These are phyloP conservation scores for Corynespora cassiicola DNA, from an alignment of 2,329 filamentous ascomycete genomes.

Conservation along the genomic window DNA sequence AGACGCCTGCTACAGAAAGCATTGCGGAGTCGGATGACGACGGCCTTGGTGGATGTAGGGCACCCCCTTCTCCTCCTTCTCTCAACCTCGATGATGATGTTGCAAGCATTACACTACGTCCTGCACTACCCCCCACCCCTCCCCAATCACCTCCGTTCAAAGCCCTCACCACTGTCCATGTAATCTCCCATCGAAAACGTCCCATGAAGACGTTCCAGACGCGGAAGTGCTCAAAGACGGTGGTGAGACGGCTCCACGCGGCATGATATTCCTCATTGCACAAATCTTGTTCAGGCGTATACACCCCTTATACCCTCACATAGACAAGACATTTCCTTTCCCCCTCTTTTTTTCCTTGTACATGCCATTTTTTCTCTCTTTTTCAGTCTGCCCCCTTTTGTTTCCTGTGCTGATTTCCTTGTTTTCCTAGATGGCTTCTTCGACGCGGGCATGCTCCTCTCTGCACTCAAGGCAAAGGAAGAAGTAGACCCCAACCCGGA, in stretches of 20 bases:
- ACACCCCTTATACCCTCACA: no score
- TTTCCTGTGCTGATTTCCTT: slow-evolving; percentile 39
- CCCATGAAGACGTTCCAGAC: slow-evolving; percentile 25
- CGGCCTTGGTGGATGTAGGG: slow-evolving; percentile 85
- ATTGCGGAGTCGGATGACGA: slow-evolving; percentile 82
- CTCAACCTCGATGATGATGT: slow-evolving; percentile 24
- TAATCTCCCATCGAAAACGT: slow-evolving; percentile 30
- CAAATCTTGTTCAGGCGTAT: no score
- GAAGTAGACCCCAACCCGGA: slow-evolving; percentile 58
- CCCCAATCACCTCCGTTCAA: slow-evolving; percentile 44
- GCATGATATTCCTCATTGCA: slow-evolving; percentile 9
- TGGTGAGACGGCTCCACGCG: slow-evolving; percentile 27
- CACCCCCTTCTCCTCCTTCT: slow-evolving; percentile 39
- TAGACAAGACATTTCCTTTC: slow-evolving; percentile 2
- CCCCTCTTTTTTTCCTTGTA: slow-evolving; percentile 10
- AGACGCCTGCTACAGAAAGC: slow-evolving; percentile 69
- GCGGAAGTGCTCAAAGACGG: slow-evolving; percentile 21
- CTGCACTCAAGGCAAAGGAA: slow-evolving; percentile 79
- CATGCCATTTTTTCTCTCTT: background rate
- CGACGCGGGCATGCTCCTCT: slow-evolving; percentile 91
- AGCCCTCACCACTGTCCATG: slow-evolving; percentile 37
- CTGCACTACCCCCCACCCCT: slow-evolving; percentile 35
- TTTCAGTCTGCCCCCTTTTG: background rate
- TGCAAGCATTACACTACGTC: slow-evolving; percentile 18
- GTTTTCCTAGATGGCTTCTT: slow-evolving; percentile 84